These are phyloP conservation scores for Penicillium canescens DNA, from an alignment of 495 filamentous ascomycete species.

Conservation along the genomic window DNA sequence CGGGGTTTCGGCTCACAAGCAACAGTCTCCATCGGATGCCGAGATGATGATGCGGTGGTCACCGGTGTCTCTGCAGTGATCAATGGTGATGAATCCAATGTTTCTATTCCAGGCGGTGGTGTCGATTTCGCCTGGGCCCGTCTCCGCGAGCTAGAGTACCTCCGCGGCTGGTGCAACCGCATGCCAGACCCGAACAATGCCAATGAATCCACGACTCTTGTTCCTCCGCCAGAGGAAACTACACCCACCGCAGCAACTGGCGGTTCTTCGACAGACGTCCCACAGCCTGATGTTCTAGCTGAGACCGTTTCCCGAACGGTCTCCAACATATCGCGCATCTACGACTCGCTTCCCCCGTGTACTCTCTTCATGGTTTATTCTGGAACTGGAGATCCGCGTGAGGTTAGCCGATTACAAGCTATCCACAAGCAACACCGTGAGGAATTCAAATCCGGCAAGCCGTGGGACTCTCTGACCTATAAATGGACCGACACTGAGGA, in stretches of 20 bases:
- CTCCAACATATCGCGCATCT: conserved; percentile 64
- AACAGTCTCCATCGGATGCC: conserved; percentile 69
- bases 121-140: conserved; percentile 91
- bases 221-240: conserved; percentile 26
- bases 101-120: conserved; percentile 63
- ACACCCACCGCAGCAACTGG: conserved; percentile 15
- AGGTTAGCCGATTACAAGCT: conserved; percentile 69
- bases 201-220: conserved; percentile 50
- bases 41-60: conserved; percentile 72
- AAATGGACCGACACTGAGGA: conserved; percentile 92
- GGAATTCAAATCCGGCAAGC: conserved; percentile 71
- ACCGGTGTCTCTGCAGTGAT: conserved; percentile 66
- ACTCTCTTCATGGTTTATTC: conserved; percentile 88
- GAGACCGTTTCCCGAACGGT: conserved; percentile 49
- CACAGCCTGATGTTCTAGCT: conserved; percentile 31
- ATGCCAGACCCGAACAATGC: conserved; percentile 47
- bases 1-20: conserved; percentile 73
- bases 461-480: conserved; percentile 85
- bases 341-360: conserved; percentile 75
- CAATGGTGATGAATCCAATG: conserved; percentile 64
- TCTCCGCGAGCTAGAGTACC: conserved; percentile 78
- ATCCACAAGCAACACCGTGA: conserved; percentile 72
- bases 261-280: background rate
- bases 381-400: conserved; percentile 83
- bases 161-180: conserved; percentile 80